Conservation (phyloP, 2,329 filamentous ascomycete species). For the Fusarium luffae region DNA sequence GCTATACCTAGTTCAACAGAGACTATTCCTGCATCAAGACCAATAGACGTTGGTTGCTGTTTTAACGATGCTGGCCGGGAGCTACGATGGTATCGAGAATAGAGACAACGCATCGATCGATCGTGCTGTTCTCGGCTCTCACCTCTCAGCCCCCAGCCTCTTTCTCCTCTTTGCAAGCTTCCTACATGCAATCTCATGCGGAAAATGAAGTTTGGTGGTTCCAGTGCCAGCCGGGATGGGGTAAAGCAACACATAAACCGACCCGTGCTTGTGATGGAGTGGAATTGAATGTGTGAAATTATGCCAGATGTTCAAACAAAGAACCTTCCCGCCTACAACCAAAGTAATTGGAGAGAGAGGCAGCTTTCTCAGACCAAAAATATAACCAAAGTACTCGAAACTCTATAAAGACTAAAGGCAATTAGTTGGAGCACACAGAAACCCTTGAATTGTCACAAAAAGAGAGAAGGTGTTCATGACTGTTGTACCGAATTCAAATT, state of each 20-base stretch:
- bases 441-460: not conserved
- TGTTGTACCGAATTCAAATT: not conserved
- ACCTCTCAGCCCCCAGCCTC: not conserved
- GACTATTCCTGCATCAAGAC: not conserved
- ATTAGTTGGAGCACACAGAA: not conserved
- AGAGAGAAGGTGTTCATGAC: not conserved
- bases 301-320: not conserved
- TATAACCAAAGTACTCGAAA: not conserved
- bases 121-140: not conserved
- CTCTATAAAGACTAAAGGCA: too few relatives aligned
- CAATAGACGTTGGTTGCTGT: not conserved
- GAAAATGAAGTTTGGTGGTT: not conserved
- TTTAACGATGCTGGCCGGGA: not conserved
- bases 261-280: not conserved
- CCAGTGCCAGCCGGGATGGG: not conserved
- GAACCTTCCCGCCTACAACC: not conserved
- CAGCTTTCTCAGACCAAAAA: not conserved
- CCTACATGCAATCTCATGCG: not conserved
- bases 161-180: not conserved
- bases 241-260: not conserved
- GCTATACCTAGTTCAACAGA: not conserved
- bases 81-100: not conserved
- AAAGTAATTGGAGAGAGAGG: not conserved
- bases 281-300: not conserved
- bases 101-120: not conserved